Percentiles rank a stretch among this genome's conserved stretches.
Conservation (phyloP, 345 rosid genomes). For the Rhodomyrtus tomentosa region DNA sequence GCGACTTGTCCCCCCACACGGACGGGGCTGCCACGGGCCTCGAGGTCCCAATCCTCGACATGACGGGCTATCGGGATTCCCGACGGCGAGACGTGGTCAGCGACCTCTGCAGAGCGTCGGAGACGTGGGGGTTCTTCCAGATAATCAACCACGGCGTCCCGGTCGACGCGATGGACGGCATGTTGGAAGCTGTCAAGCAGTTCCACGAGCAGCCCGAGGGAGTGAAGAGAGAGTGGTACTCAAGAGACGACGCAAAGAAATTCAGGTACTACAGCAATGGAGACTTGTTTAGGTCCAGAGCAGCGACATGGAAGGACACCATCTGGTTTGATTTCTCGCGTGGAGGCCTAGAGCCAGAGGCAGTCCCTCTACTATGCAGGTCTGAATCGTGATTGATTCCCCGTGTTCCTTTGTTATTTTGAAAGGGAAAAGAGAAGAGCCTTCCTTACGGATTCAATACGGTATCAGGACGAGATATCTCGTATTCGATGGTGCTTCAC, state of each 20-base stretch:
- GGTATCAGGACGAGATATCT: background rate
- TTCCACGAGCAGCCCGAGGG: background rate
- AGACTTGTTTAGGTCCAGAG: background rate
- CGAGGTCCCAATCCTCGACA: background rate
- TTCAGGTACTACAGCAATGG: background rate
- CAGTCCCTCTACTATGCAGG: background rate
- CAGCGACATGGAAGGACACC: background rate
- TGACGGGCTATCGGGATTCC: background rate
- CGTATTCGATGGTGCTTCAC: background rate
- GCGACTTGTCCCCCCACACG: background rate
- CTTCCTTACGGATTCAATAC: too few relatives aligned
- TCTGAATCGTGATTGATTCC: background rate
- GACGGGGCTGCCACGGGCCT: background rate
- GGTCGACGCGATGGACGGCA: background rate
- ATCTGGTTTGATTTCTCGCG: background rate
- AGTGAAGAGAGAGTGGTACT: background rate
- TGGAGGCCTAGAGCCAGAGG: background rate
- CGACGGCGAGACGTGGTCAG: background rate
- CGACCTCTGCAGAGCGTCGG: background rate
- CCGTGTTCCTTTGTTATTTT: background rate
- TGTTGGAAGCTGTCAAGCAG: background rate
- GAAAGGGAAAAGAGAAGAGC: too few relatives aligned
- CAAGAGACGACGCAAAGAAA: background rate
- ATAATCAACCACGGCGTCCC: background rate
- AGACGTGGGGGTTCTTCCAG: background rate